These are phyloP conservation scores for Pestalotiopsis sp. DNA, from an alignment of 2,329 filamentous ascomycete genomes.

Conservation along the genomic window DNA sequence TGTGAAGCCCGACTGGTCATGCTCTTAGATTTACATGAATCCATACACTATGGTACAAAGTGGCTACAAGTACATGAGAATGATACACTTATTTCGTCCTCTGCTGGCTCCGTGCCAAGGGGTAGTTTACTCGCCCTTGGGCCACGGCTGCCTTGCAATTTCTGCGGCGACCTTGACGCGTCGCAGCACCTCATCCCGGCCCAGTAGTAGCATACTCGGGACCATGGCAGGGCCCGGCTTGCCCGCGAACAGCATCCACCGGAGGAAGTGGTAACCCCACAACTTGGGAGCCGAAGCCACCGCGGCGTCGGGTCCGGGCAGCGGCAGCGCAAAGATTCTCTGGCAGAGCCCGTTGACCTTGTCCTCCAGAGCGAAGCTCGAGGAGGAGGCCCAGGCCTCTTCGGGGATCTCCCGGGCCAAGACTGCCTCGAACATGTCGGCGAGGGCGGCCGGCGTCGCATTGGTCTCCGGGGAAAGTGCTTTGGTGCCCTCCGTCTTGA, in stretches of 20 bases:
- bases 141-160: slow-evolving; percentile 15
- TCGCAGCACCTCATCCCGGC: slow-evolving; percentile 26
- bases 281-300: neutral
- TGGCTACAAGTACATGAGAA: neutral
- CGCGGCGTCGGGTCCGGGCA: neutral
- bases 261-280: slow-evolving; percentile 30
- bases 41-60: neutral
- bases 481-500: neutral
- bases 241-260: slow-evolving; percentile 29
- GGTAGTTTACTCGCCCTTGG: neutral
- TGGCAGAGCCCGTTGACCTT: slow-evolving; percentile 20
- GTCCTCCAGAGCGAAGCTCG: neutral
- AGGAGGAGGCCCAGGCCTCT: slow-evolving; percentile 20
- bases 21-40: slow-evolving; percentile 19
- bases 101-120: neutral
- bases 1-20: neutral
- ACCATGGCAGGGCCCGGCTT: slow-evolving; percentile 25
- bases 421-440: slow-evolving; percentile 16
- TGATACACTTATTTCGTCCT: neutral
- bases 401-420: slow-evolving; percentile 19
- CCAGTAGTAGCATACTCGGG: slow-evolving; percentile 27
- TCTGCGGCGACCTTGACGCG: slow-evolving; percentile 23
- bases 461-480: neutral
- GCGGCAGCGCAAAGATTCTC: slow-evolving; percentile 17
- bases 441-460: slow-evolving; percentile 17